Evolutionary conservation across 2,329 filamentous ascomycete species (phyloP).

Genomic region (Chrysoporthe austroafricana): DNA sequence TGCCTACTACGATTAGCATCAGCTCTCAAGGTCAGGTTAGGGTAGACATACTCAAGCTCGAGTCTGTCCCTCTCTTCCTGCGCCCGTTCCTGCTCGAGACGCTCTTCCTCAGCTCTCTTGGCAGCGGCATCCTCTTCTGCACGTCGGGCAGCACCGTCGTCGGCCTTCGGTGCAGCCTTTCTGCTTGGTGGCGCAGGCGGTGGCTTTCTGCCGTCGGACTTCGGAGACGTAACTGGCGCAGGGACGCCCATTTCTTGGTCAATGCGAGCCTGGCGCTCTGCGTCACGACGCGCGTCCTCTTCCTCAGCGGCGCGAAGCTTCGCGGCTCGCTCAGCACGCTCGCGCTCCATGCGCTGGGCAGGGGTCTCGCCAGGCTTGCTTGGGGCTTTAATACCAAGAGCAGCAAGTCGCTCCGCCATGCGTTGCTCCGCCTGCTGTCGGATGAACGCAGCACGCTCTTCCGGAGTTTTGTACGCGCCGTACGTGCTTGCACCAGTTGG

Average conservation of each 20-base stretch:
- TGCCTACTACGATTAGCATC: conserved; percentile 57
- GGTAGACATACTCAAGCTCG: conserved; percentile 76
- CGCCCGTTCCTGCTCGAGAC: conserved; percentile 72
- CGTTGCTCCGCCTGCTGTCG: conserved; percentile 96
- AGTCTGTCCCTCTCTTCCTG: conserved; percentile 74
- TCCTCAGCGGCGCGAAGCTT: conserved; percentile 89
- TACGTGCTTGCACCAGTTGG: conserved; percentile 68
- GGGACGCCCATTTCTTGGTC: conserved; percentile 75
- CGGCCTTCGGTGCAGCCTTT: conserved; percentile 68
- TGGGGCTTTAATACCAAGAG: conserved; percentile 85
- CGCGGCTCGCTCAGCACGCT: conserved; percentile 83
- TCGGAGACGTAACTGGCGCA: conserved; percentile 51
- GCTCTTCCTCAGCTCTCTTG: conserved; percentile 68
- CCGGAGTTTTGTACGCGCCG: conserved; percentile 83
- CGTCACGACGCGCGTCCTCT: conserved; percentile 86
- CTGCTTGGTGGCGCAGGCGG: conserved; percentile 80
- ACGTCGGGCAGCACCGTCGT: conserved; percentile 57
- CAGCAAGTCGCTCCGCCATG: conserved; percentile 94
- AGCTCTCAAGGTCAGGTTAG: conserved; percentile 26
- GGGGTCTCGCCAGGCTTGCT: conserved; percentile 79
- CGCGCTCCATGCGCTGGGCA: conserved; percentile 84
- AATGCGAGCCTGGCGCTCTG: conserved; percentile 81
- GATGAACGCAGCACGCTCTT: conserved; percentile 93
- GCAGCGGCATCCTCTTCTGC: conserved; percentile 60
- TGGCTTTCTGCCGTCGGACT: conserved; percentile 57